Evolutionary conservation across 2,329 filamentous ascomycete genomes (phyloP).

Genomic region (Clathrospora elynae): DNA sequence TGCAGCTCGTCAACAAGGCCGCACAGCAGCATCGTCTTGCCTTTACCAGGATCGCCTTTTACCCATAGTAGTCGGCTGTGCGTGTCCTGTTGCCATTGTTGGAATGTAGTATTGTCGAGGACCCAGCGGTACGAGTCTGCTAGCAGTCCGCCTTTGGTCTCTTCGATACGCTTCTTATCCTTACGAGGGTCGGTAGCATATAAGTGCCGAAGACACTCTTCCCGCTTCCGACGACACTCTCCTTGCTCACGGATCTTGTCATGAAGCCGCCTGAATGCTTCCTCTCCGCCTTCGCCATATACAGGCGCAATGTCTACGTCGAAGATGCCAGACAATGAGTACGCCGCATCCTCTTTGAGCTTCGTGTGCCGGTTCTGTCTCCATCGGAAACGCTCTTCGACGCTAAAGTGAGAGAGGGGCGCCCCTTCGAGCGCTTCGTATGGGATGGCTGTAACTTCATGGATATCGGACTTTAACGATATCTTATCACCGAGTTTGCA

Average conservation of each 20-base stretch:
- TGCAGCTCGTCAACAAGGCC: slow-evolving; percentile 38
- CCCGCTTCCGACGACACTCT: neutral
- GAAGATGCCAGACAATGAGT: slow-evolving; percentile 14
- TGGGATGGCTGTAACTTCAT: slow-evolving; percentile 13
- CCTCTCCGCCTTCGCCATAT: slow-evolving; percentile 7
- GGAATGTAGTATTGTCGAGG: slow-evolving; percentile 3
- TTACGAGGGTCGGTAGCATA: slow-evolving; percentile 13
- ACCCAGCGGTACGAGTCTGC: slow-evolving; percentile 9
- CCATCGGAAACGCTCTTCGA: slow-evolving; percentile 14
- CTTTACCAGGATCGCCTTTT: no score
- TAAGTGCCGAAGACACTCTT: slow-evolving; percentile 11
- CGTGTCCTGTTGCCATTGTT: slow-evolving; percentile 3
- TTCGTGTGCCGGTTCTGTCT: slow-evolving; percentile 17
- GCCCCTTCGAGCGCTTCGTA: slow-evolving; percentile 4
- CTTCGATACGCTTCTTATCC: no score
- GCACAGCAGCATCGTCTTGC: slow-evolving; percentile 50
- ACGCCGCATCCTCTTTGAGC: slow-evolving; percentile 6
- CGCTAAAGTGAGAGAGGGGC: slow-evolving; percentile 8
- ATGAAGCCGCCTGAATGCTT: slow-evolving; percentile 17
- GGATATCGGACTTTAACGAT: slow-evolving; percentile 9
- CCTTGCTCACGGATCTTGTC: no score
- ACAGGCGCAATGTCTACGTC: slow-evolving; percentile 6
- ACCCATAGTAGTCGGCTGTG: slow-evolving; percentile 41
- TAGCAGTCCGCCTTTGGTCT: no score
- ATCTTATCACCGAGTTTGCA: slow-evolving; percentile 11